Conservation (phyloP, 2,329 filamentous ascomycete genomes). For the Pestalotiopsis fici region DNA sequence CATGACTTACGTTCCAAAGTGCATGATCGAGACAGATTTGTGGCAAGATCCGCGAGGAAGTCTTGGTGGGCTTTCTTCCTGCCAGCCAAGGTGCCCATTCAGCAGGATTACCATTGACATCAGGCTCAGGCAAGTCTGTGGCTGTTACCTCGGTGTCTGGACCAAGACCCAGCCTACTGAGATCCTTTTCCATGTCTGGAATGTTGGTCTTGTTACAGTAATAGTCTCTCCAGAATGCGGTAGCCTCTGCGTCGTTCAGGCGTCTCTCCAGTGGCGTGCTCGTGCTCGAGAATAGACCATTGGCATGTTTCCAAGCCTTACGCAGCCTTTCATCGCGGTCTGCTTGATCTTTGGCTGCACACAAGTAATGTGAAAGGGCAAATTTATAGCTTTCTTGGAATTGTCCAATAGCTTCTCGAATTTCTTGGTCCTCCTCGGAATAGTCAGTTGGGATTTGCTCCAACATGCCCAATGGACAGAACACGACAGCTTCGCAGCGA, state of each 20-base stretch:
- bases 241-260: constrained; percentile 9
- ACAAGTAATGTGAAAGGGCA: constrained; percentile 19
- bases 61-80: not conserved
- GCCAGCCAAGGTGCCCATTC: constrained; percentile 20
- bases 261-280: constrained; percentile 8
- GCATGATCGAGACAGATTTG: constrained; percentile 14
- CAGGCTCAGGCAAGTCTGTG: constrained; percentile 6
- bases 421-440: constrained; percentile 11
- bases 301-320: constrained; percentile 20
- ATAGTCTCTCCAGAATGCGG: constrained; percentile 14
- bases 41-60: not conserved
- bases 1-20: not conserved
- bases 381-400: constrained; percentile 21
- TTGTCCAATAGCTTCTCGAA: constrained; percentile 13
- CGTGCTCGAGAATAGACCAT: not conserved
- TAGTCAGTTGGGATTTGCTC: constrained; percentile 5
- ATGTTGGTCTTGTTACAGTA: not conserved
- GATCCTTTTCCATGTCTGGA: not conserved
- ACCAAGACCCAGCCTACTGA: not conserved
- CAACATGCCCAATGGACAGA: constrained; percentile 10
- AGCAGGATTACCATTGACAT: constrained; percentile 3
- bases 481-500: constrained; percentile 18
- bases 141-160: not conserved
- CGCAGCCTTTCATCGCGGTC: constrained; percentile 12
- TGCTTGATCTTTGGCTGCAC: constrained; percentile 4